These are phyloP conservation scores for Psilocybe tampanensis DNA, from an alignment of 768 basidiomycete genomes.

Conservation along the genomic window DNA sequence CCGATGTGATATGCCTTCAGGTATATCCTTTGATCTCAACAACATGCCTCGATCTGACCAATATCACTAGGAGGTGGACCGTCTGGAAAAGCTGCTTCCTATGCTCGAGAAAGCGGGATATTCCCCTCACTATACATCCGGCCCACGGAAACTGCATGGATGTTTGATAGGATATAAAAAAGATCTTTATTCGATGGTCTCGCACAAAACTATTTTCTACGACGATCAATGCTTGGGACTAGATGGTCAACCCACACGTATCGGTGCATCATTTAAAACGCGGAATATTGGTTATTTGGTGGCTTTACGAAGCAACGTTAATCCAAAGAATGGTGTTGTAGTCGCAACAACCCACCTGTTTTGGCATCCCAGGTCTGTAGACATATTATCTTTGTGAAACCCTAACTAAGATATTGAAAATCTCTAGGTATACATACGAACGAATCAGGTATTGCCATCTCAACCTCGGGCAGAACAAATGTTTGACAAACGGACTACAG, in stretches of 20 bases:
- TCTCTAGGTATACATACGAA: constrained; percentile 75
- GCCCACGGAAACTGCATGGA: constrained; percentile 81
- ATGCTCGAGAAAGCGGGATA: constrained; percentile 68
- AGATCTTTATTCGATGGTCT: constrained; percentile 47
- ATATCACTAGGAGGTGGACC: constrained; percentile 80
- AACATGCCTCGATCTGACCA: not conserved
- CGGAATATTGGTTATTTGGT: constrained; percentile 82
- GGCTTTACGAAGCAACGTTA: constrained; percentile 52
- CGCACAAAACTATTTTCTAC: constrained; percentile 58
- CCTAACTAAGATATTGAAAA: constrained; percentile 10
- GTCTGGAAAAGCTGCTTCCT: constrained; percentile 72
- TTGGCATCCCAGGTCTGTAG: constrained; percentile 85
- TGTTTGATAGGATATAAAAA: constrained; percentile 79
- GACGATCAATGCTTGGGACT: constrained; percentile 62
- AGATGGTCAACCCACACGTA: constrained; percentile 37
- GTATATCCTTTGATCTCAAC: constrained; percentile 37
- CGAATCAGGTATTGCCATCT: constrained; percentile 56
- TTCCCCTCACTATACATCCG: constrained; percentile 63
- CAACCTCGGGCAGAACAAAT: not conserved
- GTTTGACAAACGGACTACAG: constrained; percentile 35
- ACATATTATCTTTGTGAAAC: constrained; percentile 7
- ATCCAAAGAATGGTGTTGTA: constrained; percentile 57
- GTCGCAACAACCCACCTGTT: constrained; percentile 92
- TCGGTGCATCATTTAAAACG: constrained; percentile 67
- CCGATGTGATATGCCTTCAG: constrained; percentile 88